Conservation (phyloP, 2,329 filamentous ascomycete genomes). For the Drechmeria coniospora region DNA sequence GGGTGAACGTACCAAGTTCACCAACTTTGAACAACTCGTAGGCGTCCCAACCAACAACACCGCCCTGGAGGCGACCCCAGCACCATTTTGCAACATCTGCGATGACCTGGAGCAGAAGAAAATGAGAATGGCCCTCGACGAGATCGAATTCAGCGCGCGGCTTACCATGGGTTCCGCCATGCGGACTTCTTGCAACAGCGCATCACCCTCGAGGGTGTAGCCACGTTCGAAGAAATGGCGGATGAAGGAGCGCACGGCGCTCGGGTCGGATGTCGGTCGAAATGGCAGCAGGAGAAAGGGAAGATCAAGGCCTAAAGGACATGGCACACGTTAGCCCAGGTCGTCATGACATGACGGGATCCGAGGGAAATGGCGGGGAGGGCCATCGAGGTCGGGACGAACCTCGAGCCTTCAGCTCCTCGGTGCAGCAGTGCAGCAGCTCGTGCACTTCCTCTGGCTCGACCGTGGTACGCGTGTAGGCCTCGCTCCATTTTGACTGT, state of each 20-base stretch:
- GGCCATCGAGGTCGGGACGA: conserved; percentile 19
- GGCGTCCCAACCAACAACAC: conserved; percentile 90
- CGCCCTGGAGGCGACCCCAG: conserved; percentile 82
- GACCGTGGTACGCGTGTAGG: conserved; percentile 69
- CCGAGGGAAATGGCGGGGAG: not conserved
- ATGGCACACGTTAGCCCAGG: conserved; percentile 1
- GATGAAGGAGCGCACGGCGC: conserved; percentile 80
- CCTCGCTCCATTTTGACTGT: conserved; percentile 75
- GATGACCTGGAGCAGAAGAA: conserved; percentile 48
- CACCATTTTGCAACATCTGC: conserved; percentile 96
- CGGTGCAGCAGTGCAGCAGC: conserved; percentile 67
- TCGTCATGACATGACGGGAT: not conserved
- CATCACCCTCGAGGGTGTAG: conserved; percentile 50
- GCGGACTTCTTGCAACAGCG: conserved; percentile 69
- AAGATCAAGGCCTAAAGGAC: conserved; percentile 58
- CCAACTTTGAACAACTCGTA: conserved; percentile 94
- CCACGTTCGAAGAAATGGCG: conserved; percentile 75
- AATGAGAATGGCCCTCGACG: conserved; percentile 8
- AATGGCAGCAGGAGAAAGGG: conserved; percentile 92
- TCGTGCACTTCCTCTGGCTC: conserved; percentile 85
- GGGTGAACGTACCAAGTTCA: conserved; percentile 70
- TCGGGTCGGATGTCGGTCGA: conserved; percentile 81
- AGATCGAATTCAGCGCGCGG: not conserved
- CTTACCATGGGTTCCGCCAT: conserved; percentile 87
- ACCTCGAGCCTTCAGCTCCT: conserved; percentile 92